Conservation (phyloP, 345 rosid genomes). For the Murraya paniculata region DNA sequence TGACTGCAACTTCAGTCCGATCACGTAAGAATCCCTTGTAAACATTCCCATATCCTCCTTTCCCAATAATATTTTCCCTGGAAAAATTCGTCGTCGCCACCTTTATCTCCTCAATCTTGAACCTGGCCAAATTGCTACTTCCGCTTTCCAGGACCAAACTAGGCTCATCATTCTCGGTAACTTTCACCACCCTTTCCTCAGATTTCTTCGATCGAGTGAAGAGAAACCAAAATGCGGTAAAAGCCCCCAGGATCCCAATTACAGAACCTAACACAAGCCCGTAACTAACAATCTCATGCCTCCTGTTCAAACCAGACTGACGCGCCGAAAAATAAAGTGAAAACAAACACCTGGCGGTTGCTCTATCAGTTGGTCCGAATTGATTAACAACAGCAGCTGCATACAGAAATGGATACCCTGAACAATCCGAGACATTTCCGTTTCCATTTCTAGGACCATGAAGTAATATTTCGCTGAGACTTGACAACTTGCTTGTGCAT, state of each 20-base stretch:
- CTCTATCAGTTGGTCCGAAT: slow-evolving; percentile 34
- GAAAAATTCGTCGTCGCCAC: slow-evolving; percentile 36
- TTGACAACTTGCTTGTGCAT: slow-evolving; percentile 26
- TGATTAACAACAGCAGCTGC: slow-evolving; percentile 35
- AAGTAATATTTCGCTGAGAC: slow-evolving; percentile 3
- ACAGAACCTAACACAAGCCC: slow-evolving; percentile 30
- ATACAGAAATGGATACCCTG: slow-evolving; percentile 29
- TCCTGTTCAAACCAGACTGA: not conserved
- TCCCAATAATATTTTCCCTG: slow-evolving; percentile 29
- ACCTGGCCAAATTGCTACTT: slow-evolving; percentile 23
- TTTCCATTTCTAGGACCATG: not conserved
- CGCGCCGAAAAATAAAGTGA: not conserved
- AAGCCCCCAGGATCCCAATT: slow-evolving; percentile 25
- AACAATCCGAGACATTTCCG: slow-evolving; percentile 24
- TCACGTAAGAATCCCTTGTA: slow-evolving; percentile 33
- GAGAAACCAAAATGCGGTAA: slow-evolving; percentile 17
- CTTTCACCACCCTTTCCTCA: not conserved
- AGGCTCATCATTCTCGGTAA: not conserved
- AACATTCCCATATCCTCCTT: slow-evolving; percentile 38
- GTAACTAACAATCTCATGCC: not conserved
- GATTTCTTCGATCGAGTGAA: slow-evolving; percentile 8
- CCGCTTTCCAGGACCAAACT: slow-evolving; percentile 18
- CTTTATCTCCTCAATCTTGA: slow-evolving; percentile 26
- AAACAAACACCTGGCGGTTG: slow-evolving; percentile 38
- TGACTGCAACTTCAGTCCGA: slow-evolving; percentile 39